A percentile compares a stretch with the other conserved stretches of the same genome.
Evolutionary conservation across 352 stramenopile species (phyloP).

Genomic region (Globisporangium barbulae): DNA sequence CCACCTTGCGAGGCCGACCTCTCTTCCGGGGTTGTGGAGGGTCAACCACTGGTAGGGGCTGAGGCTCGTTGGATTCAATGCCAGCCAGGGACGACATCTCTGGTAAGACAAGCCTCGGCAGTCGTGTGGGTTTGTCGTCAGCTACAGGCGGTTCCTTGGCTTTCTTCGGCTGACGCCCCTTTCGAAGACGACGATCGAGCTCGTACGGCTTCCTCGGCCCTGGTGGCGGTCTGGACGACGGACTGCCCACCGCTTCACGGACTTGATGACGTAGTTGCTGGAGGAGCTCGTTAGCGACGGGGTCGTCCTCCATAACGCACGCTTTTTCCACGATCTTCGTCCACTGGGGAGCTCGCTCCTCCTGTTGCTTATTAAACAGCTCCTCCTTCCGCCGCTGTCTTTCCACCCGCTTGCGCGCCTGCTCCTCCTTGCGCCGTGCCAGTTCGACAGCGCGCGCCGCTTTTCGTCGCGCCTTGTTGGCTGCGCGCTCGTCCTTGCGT

Average conservation of each 20-base stretch:
- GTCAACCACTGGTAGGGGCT: no score
- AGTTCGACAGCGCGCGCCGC: neutral
- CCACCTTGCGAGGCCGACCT: conserved; percentile 10
- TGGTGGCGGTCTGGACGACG: neutral
- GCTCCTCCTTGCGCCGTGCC: neutral
- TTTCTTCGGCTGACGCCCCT: neutral
- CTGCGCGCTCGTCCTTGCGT: neutral
- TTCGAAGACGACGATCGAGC: neutral
- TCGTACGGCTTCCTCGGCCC: no score
- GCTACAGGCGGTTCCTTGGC: neutral
- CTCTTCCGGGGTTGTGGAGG: neutral
- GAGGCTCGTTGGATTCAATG: no score
- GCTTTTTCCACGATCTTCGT: neutral
- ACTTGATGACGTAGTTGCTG: conserved; percentile 9
- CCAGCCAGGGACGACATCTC: no score
- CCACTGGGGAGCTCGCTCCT: neutral
- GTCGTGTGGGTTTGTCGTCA: no score
- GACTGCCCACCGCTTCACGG: neutral
- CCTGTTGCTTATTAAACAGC: neutral
- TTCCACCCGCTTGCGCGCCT: neutral
- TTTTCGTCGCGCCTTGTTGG: neutral
- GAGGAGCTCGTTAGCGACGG: conserved; percentile 2
- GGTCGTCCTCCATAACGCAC: neutral
- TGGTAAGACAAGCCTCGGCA: no score
- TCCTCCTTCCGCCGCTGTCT: neutral